phyloP scores from a whole-genome alignment of 2,329 filamentous ascomycete genomes.

The Boeremia exigua region DNA sequence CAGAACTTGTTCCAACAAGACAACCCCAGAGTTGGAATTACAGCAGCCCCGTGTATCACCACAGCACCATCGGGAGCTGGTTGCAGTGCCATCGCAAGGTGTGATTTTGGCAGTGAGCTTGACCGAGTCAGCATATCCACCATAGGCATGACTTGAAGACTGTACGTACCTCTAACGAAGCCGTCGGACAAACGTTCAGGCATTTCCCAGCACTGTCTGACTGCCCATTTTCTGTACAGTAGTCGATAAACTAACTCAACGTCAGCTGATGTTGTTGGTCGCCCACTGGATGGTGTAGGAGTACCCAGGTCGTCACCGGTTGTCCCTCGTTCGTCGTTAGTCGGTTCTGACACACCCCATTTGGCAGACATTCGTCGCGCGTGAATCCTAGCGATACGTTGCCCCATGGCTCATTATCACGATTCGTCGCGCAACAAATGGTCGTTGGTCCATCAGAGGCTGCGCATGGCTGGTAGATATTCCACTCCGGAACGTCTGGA shows the following conservation, averaged over 20 bases:
- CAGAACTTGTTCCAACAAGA: constrained; percentile 2
- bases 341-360: constrained; percentile 9
- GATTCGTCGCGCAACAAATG: constrained; percentile 3
- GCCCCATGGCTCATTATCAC: neutral
- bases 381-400: constrained; percentile 1
- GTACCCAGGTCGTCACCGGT: constrained; percentile 5
- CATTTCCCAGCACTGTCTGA: neutral
- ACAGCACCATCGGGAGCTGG: constrained; percentile 10
- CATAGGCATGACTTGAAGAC: neutral
- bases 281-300: neutral
- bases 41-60: constrained; percentile 2
- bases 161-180: neutral
- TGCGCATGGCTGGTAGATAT: constrained; percentile 8
- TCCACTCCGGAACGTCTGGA: constrained; percentile 1
- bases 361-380: constrained; percentile 9
- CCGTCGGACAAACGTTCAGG: constrained; percentile 1
- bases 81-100: constrained; percentile 8
- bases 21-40: neutral
- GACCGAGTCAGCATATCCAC: neutral
- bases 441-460: neutral
- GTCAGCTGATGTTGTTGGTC: neutral
- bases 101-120: constrained; percentile 11
- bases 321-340: constrained; percentile 2
- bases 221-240: constrained; percentile 3
- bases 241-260: constrained; percentile 1